Base-by-base conservation (phyloP, 352 stramenopile species). In the Phytophthora cactorum region DNA sequence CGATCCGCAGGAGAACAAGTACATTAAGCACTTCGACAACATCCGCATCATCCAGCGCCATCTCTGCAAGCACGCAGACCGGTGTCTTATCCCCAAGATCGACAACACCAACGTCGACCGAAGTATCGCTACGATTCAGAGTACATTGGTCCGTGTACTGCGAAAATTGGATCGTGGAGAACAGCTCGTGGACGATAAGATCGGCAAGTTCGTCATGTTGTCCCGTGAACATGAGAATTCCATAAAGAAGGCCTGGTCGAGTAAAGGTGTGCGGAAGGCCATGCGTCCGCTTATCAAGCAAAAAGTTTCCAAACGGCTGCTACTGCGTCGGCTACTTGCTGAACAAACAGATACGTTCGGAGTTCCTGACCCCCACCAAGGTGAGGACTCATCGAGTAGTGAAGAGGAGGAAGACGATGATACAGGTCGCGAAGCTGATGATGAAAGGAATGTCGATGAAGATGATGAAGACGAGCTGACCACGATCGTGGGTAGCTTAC, bases 21-120 rank as follows among this genome's bases (percentile, higher is more conserved):
- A 96, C 71, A 96, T 96, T 64, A 92, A 95, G 61, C 90, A 94
- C 72, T 96, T 96, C 65, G 88, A 95, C 70, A 96, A 96, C 62
- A 96, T 96, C 63, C 86, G 87, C 68, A 90, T 93, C 65, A 96
- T 96, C 64, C 88, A 96, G 77, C 82, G 83, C 36, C 84, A 95
- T 64, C 68, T 94, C 25, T 92, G 85, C 68, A 96, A 96, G 68
- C 77, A 94, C 57, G 88, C 86, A 15, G 86, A 96, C 66, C 84
- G 88, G 46, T 90, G 69, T 50, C 65, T 96, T n/a, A 96, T 96
- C 61, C 88, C 88, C 7, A 96, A 95, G 66, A 92, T 96, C 44
- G 85, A 96, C 73, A 96, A 96, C 63, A 96, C 88, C 5, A 96
- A 96, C 54, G 88, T 96, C 12, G 88, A 95, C 51, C 85, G 88